Conservation (phyloP, 2,329 filamentous ascomycete species). For the Arthrobotrys conoides region DNA sequence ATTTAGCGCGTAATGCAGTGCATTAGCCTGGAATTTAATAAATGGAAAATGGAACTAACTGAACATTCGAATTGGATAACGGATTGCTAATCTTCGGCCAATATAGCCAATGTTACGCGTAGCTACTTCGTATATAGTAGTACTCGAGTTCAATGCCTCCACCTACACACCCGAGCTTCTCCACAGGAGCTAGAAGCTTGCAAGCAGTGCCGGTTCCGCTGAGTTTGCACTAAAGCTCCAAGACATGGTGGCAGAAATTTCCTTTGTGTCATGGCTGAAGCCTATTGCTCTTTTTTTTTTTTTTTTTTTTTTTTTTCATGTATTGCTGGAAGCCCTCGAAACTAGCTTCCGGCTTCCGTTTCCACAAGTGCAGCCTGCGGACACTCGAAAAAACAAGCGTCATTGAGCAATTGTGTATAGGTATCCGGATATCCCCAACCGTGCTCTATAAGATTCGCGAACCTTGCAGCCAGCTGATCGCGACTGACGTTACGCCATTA, state of each 20-base stretch:
- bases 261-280: background rate
- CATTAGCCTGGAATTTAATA: conserved; percentile 21
- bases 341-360: conserved; percentile 5
- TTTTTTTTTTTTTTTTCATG: background rate
- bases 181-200: conserved; percentile 14
- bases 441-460: conserved; percentile 7
- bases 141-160: no score
- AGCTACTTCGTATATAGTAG: background rate
- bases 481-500: conserved; percentile 8
- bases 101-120: background rate
- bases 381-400: background rate
- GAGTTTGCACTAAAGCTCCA: conserved; percentile 23
- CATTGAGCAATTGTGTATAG: conserved; percentile 1
- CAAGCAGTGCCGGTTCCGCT: conserved; percentile 2
- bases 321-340: background rate
- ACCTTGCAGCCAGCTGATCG: conserved; percentile 1
- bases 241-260: conserved; percentile 1
- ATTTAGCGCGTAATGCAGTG: background rate
- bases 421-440: conserved; percentile 15
- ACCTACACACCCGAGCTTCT: background rate
- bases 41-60: background rate
- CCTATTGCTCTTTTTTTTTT: background rate
- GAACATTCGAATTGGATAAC: conserved; percentile 27
- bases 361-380: background rate
- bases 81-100: conserved; percentile 15